These are phyloP conservation scores for Cardamine chenopodiifolia DNA, from an alignment of 345 rosid genomes.

Conservation along the genomic window DNA sequence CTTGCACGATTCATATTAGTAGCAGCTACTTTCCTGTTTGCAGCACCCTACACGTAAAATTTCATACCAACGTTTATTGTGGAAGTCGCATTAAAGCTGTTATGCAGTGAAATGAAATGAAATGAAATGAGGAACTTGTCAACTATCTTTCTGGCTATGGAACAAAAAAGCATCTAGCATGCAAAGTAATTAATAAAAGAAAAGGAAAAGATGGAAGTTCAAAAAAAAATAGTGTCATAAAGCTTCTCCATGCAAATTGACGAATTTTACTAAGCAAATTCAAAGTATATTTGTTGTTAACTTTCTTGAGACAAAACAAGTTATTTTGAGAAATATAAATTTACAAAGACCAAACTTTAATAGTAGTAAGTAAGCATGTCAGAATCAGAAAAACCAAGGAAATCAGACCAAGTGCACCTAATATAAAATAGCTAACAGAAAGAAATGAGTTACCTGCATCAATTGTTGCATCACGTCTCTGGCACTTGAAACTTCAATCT, in stretches of 20 bases:
- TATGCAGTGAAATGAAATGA: background rate
- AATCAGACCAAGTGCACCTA: background rate
- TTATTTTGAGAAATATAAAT: background rate
- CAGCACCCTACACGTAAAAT: slow-evolving; percentile 71
- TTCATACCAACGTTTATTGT: background rate
- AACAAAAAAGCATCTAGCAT: slow-evolving; percentile 7
- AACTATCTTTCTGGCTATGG: background rate
- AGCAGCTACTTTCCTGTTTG: slow-evolving; percentile 96
- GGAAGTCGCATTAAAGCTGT: slow-evolving; percentile 10
- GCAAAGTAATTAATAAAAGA: background rate
- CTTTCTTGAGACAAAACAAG: background rate
- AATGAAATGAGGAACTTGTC: background rate
- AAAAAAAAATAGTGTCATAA: slow-evolving; percentile 2
- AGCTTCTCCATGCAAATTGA: slow-evolving; percentile 17
- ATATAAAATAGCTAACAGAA: background rate
- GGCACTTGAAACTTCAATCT: slow-evolving; percentile 85
- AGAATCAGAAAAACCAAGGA: background rate
- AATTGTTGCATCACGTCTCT: slow-evolving; percentile 92
- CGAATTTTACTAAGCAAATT: background rate
- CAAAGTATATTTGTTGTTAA: background rate
- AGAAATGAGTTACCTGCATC: slow-evolving; percentile 58
- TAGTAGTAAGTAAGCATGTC: background rate
- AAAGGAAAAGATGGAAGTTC: background rate
- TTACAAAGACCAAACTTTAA: background rate
- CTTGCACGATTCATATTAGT: slow-evolving; percentile 98